These are phyloP conservation scores for Chimonanthus praecox DNA, from an alignment of 164 flowering plant species.

Conservation along the genomic window DNA sequence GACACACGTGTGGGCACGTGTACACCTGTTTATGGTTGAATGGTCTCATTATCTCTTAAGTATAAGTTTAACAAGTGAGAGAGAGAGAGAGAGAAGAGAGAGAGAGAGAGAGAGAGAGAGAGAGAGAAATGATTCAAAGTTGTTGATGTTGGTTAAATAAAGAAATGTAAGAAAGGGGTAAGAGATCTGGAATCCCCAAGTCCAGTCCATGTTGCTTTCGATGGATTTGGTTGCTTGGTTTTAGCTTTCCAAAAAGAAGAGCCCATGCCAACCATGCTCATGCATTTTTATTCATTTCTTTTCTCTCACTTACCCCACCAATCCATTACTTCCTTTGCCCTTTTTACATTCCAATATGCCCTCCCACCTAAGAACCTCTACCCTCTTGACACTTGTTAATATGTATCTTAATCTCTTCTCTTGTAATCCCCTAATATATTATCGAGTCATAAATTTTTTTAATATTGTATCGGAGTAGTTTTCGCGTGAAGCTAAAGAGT, in stretches of 20 bases:
- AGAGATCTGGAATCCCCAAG: constrained; percentile 46
- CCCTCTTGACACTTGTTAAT: constrained; percentile 22
- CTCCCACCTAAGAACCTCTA: background rate
- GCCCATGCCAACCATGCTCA: constrained; percentile 49
- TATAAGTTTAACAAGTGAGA: background rate
- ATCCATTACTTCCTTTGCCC: background rate
- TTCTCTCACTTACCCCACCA: constrained; percentile 9
- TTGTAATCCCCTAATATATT: constrained; percentile 17
- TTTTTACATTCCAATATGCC: background rate
- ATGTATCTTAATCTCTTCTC: constrained; percentile 14
- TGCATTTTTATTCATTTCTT: constrained; percentile 1
- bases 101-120: constrained; percentile 1
- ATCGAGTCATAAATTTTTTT: background rate
- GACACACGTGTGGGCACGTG: background rate
- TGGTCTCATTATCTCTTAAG: background rate
- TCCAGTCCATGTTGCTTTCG: constrained; percentile 31
- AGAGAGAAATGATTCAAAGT: constrained; percentile 17
- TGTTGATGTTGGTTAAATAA: constrained; percentile 24
- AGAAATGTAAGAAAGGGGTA: constrained; percentile 8
- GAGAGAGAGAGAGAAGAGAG: constrained; percentile 1
- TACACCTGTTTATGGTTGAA: background rate
- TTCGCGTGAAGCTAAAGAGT: too few species aligned
- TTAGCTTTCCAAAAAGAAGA: constrained; percentile 45
- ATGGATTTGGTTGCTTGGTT: constrained; percentile 35
- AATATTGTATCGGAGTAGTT: too few species aligned